These are phyloP conservation scores for Tricholoma flavovirens DNA, from an alignment of 768 basidiomycete species.

Conservation along the genomic window DNA sequence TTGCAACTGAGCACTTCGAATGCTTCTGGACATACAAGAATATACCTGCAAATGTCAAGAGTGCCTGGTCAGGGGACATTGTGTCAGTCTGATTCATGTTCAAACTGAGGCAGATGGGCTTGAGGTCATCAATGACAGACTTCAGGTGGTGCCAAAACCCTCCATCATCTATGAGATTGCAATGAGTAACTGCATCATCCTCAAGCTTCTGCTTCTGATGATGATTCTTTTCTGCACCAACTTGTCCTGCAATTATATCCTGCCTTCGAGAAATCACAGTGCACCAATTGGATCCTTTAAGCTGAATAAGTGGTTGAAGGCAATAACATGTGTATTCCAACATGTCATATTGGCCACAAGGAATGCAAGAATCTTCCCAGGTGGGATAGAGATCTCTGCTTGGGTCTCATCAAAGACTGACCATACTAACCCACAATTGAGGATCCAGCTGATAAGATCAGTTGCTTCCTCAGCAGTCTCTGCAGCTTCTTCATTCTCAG, in stretches of 20 bases:
- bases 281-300: slow-evolving; percentile 17
- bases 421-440: slow-evolving; percentile 19
- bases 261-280: slow-evolving; percentile 15
- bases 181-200: slow-evolving; percentile 13
- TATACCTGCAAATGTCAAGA: slow-evolving; percentile 22
- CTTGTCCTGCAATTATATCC: slow-evolving; percentile 20
- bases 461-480: slow-evolving; percentile 21
- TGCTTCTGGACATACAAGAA: slow-evolving; percentile 22
- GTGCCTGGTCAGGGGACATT: too few relatives aligned
- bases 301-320: slow-evolving; percentile 15
- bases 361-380: slow-evolving; percentile 19
- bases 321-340: slow-evolving; percentile 24
- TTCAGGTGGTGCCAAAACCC: slow-evolving; percentile 16
- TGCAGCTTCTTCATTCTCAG: slow-evolving; percentile 14
- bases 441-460: slow-evolving; percentile 19
- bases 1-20: slow-evolving; percentile 13
- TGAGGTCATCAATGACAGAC: slow-evolving; percentile 18
- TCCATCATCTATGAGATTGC: slow-evolving; percentile 18
- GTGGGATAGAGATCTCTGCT: slow-evolving; percentile 8
- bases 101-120: too few relatives aligned
- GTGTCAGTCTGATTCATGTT: slow-evolving; percentile 22
- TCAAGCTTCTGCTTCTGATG: slow-evolving; percentile 16
- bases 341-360: too few relatives aligned
- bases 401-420: slow-evolving; percentile 20
- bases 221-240: slow-evolving; percentile 22